A percentile compares a stretch with the other conserved stretches of the same genome.
phyloP scores from a whole-genome alignment of 768 basidiomycete species.

The Russula earlei region DNA sequence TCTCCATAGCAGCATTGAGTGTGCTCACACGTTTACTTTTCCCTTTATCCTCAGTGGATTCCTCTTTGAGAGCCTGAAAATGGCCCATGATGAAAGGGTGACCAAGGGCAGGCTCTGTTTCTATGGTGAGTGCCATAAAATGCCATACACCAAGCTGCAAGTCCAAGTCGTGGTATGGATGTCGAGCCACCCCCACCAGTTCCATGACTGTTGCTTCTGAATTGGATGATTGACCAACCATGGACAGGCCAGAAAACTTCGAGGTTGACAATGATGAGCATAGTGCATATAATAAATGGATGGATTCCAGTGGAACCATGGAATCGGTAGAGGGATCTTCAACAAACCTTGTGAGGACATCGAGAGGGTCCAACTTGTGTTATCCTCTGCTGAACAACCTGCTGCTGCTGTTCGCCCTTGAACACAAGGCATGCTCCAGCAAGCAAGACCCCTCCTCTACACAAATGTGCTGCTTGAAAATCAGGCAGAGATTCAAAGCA shows the following conservation, averaged over 20 bases:
- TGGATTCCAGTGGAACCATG: conserved; percentile 54
- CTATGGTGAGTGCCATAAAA: conserved; percentile 70
- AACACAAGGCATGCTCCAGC: conserved; percentile 69
- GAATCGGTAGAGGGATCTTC: conserved; percentile 54
- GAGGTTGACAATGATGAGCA: conserved; percentile 53
- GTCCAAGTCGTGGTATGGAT: conserved; percentile 69
- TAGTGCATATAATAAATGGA: conserved; percentile 56
- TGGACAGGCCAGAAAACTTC: conserved; percentile 56
- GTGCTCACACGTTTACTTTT: conserved; percentile 42
- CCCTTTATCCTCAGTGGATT: conserved; percentile 25
- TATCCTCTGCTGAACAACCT: conserved; percentile 36
- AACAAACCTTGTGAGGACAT: conserved; percentile 61
- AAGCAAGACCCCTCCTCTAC: conserved; percentile 34
- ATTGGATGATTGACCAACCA: conserved; percentile 69
- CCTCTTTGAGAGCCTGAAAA: conserved; percentile 45
- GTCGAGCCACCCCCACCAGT: conserved; percentile 62
- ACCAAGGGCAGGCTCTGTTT: conserved; percentile 80
- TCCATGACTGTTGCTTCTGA: conserved; percentile 61
- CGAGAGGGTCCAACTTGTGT: conserved; percentile 58
- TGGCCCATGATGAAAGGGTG: conserved; percentile 70
- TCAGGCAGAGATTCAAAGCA: conserved; percentile 53
- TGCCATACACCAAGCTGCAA: conserved; percentile 75
- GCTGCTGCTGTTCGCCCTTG: conserved; percentile 44
- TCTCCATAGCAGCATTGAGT: conserved; percentile 55
- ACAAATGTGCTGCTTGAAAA: conserved; percentile 43